Evolutionary conservation across 2,329 filamentous ascomycete genomes (phyloP).

Genomic region (Ophiostoma perfectum): DNA sequence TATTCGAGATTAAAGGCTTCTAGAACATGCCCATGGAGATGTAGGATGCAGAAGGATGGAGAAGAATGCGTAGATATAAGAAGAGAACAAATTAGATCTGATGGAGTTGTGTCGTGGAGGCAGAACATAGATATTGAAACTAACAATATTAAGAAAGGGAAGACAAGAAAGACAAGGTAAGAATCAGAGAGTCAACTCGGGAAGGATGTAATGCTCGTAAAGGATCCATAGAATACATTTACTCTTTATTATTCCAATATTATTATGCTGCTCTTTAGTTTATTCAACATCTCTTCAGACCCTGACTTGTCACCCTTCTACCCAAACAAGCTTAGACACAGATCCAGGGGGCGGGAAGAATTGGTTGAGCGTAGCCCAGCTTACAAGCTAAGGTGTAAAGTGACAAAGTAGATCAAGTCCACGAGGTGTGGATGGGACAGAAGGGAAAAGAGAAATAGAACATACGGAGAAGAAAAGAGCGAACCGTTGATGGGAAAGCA

Average conservation of each 20-base stretch:
- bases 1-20: no score
- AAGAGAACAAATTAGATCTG: no score
- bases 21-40: no score
- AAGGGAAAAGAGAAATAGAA: neutral
- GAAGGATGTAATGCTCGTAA: neutral
- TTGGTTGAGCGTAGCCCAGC: neutral
- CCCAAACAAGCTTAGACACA: neutral
- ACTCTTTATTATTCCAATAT: neutral
- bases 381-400: neutral
- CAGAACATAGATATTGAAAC: no score
- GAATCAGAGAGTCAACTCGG: neutral
- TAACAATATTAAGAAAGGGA: neutral
- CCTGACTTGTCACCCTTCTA: constrained; percentile 1
- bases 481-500: no score
- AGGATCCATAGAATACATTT: neutral
- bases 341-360: neutral
- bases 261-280: neutral
- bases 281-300: neutral
- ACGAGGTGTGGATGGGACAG: neutral
- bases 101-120: no score
- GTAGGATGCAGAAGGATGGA: no score
- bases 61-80: no score
- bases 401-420: neutral
- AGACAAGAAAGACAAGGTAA: neutral
- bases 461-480: neutral